Evolutionary conservation across 495 filamentous ascomycete species (phyloP), one percentile per base, ranked within the genome.

Genomic region (Tuber calosporum): DNA sequence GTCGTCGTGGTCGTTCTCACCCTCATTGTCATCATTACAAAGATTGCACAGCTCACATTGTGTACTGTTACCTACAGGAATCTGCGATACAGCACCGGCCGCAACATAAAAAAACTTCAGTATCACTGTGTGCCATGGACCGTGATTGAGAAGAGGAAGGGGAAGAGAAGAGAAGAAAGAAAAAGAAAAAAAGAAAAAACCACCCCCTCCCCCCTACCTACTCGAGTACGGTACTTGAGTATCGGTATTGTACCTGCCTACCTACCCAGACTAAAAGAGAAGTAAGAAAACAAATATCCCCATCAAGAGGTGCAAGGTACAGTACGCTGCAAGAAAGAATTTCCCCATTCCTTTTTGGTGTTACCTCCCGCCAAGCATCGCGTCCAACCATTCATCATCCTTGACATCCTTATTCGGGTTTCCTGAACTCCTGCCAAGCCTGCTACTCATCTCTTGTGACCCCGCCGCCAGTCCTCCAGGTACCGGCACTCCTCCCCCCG

Each of bases 351-450:
- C 7, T 13, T 62, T 15, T 62, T 34, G 26, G 17, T 17, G 3
- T 43, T 71, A 79, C 77, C 73, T 79, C 74, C 73, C 76, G 69
- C 73, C 73, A 5, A 79, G 70, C 77, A 79, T 79, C 41, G 70
- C 74, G 72, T 79, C 77, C 22, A 79, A 68, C 77, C 77, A 79
- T 66, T 79, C 68, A 78, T 79, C 77, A 74, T 71, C 77, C 69
- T 75, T 69, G 73, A 70, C 70, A 42, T 79, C 68, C 74, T 58
- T 68, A 36, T 69, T 71, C 71, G n/a, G 42, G 71, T 45, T 74
- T 78, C 70, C 68, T 62, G 53, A 75, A 78, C 76, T 73, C 68
- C 71, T 73, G 76, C 76, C 75, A 78, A 78, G 76, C 43, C 62
- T 68, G 37, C 76, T 39, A 66, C 71, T 78, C 77, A 77, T 78